A percentile compares a stretch with the other conserved stretches of the same genome.
These are phyloP conservation scores for Solanum ossicruentum DNA, from an alignment of 257 asterid genomes.

Conservation along the genomic window DNA sequence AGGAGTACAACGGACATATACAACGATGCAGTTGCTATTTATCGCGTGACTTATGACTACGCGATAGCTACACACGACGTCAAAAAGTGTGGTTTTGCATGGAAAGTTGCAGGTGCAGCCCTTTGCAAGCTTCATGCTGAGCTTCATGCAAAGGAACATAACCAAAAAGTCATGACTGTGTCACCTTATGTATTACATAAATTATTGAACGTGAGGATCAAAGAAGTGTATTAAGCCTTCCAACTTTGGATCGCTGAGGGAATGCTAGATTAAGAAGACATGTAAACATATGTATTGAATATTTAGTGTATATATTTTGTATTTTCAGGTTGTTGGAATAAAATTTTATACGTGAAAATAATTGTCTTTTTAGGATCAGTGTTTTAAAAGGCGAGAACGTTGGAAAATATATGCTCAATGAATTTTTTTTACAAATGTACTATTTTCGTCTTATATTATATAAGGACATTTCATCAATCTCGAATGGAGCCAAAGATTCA, in stretches of 20 bases:
- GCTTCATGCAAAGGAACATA: constrained; percentile 8
- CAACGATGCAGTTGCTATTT: constrained; percentile 55
- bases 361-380: too few species aligned
- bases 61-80: constrained; percentile 7
- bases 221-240: neutral
- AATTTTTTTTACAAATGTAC: too few species aligned
- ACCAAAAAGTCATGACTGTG: constrained; percentile 23
- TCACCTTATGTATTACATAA: constrained; percentile 42
- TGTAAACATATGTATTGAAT: neutral
- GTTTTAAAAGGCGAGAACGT: too few species aligned
- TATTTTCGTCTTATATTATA: too few species aligned
- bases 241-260: too few species aligned
- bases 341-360: neutral
- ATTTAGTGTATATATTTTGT: neutral
- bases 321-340: neutral
- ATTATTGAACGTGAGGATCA: constrained; percentile 9
- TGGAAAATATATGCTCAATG: too few species aligned
- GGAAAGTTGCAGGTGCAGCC: constrained; percentile 69
- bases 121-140: constrained; percentile 31
- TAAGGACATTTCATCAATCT: too few species aligned
- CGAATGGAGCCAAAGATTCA: too few species aligned
- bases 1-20: constrained; percentile 19
- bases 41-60: constrained; percentile 30
- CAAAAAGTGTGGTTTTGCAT: constrained; percentile 48
- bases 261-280: too few species aligned